Base-by-base conservation (phyloP, 768 basidiomycete species). In the Amanita pseudoporphyria region DNA sequence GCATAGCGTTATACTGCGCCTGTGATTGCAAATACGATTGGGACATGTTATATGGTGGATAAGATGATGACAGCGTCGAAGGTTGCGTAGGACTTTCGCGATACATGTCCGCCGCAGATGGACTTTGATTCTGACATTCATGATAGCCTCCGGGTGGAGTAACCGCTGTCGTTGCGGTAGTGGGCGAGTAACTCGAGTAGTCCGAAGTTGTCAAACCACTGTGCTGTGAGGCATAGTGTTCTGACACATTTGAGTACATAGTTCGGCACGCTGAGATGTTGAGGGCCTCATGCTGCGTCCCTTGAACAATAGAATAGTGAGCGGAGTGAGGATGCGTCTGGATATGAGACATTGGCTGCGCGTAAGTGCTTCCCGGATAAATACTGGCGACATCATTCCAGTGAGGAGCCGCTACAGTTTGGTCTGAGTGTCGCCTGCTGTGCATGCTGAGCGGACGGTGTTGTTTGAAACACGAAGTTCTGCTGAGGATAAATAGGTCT, bases 21-120 rank as follows among this genome's bases (percentile, higher is more conserved):
- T 58, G 68, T 19, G 68, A 62, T 42, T 69, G 68, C 30, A 64
- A 56, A 26, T 67, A 59, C 19, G 65, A 54, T 18, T 66, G 58
- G 24, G 63, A 57, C 38, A 67, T 55, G 48, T 62, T 60, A n/a
- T 60, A 60, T 64, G 59, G 6, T 16, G 63, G 40, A 9, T 32
- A 50, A 2, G 49, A 37, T 26, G 39, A 36, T 9, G 40, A n/a
- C 21, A 49, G 28, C 13, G 47, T 40, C 18, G 49, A 22, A 9
- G 30, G 10, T n/a, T 30, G 31, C 21, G 39, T 22, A 18, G 31
- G n/a, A 22, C 26, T 16, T 13, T 39, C 38, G 19, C 40, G 28
- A 22, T 49, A 41, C 39, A 18, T 33, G 31, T 41, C 32, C 22
- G 49, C 24, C 21, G 21, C 9, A n/a, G 37, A 6, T 32, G 19